Percentiles rank a stretch among this genome's conserved stretches.
phyloP scores from a whole-genome alignment of 148 eudicot species.

The Arbutus unedo region DNA sequence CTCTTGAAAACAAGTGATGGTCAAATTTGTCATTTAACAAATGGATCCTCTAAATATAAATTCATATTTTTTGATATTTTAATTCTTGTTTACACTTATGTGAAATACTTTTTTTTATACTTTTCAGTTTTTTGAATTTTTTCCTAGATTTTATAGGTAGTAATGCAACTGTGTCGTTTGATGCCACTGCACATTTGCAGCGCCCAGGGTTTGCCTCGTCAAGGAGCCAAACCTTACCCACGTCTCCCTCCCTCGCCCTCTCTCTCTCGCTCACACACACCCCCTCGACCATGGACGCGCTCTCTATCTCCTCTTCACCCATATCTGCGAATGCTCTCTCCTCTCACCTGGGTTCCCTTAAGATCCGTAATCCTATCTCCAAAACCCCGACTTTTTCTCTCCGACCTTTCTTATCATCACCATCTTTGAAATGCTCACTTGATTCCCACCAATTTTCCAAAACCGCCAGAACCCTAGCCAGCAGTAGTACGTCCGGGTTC shows the following conservation, averaged over 20 bases:
- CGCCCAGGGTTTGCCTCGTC: background rate
- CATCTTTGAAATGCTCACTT: constrained; percentile 26
- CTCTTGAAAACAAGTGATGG: too few relatives aligned
- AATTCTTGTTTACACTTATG: too few relatives aligned
- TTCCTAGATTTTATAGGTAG: too few relatives aligned
- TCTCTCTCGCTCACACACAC: background rate
- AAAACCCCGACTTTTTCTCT: constrained; percentile 20
- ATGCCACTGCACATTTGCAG: too few relatives aligned
- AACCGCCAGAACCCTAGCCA: constrained; percentile 12
- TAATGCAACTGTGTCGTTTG: too few relatives aligned
- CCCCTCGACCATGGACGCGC: constrained; percentile 20
- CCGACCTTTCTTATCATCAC: constrained; percentile 8
- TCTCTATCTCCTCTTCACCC: constrained; percentile 27
- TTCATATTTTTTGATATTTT: too few relatives aligned
- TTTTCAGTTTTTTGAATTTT: too few relatives aligned
- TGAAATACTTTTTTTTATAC: too few relatives aligned
- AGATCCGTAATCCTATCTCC: constrained; percentile 15
- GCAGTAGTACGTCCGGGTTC: constrained; percentile 8
- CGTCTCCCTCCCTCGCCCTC: background rate
- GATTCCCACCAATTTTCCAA: constrained; percentile 16
- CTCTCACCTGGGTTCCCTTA: constrained; percentile 22
- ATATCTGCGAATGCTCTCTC: constrained; percentile 14
- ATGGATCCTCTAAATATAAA: too few relatives aligned
- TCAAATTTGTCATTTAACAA: too few relatives aligned
- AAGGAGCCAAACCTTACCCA: background rate